A percentile compares a stretch with the other conserved stretches of the same genome.
Conservation (phyloP, 106 monocot species). For the Dendrobium huoshanense region DNA sequence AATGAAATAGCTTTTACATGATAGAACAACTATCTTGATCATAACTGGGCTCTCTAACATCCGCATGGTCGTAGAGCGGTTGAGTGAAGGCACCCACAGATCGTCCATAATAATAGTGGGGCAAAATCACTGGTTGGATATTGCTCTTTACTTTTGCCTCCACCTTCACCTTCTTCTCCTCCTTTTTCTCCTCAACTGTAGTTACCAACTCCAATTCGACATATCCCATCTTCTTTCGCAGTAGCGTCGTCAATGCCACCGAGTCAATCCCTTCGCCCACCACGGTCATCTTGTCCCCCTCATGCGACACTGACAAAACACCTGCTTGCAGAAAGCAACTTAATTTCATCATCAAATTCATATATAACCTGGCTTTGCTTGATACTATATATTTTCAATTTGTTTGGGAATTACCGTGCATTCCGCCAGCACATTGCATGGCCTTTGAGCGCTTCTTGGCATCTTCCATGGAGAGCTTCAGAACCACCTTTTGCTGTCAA, state of each 20-base stretch:
- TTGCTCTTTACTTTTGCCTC: neutral
- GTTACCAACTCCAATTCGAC: neutral
- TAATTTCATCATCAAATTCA: too few species aligned
- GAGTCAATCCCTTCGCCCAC: neutral
- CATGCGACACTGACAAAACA: neutral
- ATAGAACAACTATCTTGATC: neutral
- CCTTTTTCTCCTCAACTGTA: neutral
- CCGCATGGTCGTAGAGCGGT: neutral
- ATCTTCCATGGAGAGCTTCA: too few species aligned
- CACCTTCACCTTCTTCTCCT: neutral
- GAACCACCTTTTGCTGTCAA: neutral
- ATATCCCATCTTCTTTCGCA: neutral
- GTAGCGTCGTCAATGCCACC: neutral
- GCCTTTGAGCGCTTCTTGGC: too few species aligned
- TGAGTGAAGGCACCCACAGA: neutral
- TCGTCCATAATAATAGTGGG: neutral
- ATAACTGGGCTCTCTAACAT: neutral
- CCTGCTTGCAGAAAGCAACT: neutral
- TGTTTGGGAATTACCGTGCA: neutral
- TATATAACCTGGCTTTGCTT: neutral
- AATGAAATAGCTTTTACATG: neutral
- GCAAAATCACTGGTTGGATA: neutral
- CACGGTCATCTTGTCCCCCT: neutral
- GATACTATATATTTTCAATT: too few species aligned
- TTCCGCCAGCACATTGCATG: too few species aligned